Evolutionary conservation across 306 rosid species (phyloP).

Genomic region (Castanea sativa): DNA sequence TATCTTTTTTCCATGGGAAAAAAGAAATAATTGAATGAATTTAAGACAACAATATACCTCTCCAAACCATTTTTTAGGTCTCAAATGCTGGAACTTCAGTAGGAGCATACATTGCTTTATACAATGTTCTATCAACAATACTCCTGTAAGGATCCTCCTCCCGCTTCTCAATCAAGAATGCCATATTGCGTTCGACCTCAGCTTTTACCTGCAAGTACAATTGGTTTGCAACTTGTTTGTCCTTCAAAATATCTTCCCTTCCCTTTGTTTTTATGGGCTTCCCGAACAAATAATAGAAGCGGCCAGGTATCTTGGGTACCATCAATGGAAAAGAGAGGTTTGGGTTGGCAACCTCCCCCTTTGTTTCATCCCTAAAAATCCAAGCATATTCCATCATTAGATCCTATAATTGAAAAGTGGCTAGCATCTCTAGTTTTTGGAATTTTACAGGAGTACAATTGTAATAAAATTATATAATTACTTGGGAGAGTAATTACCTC

Average conservation of each 20-base stretch:
- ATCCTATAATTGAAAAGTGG: too few relatives aligned
- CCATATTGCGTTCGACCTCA: slow-evolving; percentile 52
- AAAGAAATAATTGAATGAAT: background rate
- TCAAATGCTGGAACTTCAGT: slow-evolving; percentile 66
- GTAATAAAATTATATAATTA: background rate
- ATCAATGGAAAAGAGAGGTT: slow-evolving; percentile 36
- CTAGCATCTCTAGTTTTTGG: background rate
- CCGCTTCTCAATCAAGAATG: slow-evolving; percentile 76
- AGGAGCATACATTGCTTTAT: slow-evolving; percentile 39
- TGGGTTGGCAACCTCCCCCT: slow-evolving; percentile 57
- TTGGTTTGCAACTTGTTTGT: slow-evolving; percentile 60
- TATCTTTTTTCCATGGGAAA: background rate
- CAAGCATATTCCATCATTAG: background rate
- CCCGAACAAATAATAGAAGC: slow-evolving; percentile 76
- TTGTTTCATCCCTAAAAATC: slow-evolving; percentile 38
- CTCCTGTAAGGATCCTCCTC: slow-evolving; percentile 88
- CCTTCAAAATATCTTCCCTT: slow-evolving; percentile 53
- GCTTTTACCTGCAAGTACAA: slow-evolving; percentile 79
- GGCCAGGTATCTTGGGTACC: slow-evolving; percentile 78
- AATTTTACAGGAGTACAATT: background rate
- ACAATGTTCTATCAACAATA: slow-evolving; percentile 55
- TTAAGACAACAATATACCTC: slow-evolving; percentile 3
- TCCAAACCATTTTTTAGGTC: slow-evolving; percentile 39
- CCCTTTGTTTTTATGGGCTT: slow-evolving; percentile 81
- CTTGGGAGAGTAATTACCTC: slow-evolving; percentile 41